These are phyloP conservation scores for Exserohilum turcica DNA, from an alignment of 2,329 filamentous ascomycete genomes.

Conservation along the genomic window DNA sequence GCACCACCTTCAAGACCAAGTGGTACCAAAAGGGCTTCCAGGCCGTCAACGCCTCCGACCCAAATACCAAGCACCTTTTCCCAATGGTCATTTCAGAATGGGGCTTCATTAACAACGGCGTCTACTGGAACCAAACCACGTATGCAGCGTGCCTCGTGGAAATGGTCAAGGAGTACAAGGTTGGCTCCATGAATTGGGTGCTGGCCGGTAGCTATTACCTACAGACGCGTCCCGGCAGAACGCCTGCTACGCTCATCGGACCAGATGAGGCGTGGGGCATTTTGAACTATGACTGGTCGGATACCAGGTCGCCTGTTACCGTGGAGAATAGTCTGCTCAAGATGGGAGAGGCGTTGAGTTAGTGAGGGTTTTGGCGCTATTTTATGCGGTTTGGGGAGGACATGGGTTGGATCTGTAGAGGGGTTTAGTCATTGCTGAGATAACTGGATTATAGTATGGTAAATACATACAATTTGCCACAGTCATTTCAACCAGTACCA, in stretches of 20 bases:
- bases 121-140: slow-evolving; percentile 42
- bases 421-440: too few relatives aligned
- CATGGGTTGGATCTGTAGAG: too few relatives aligned
- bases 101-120: slow-evolving; percentile 41
- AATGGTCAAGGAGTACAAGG: slow-evolving; percentile 40
- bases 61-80: slow-evolving; percentile 37
- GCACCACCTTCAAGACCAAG: slow-evolving; percentile 39
- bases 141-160: slow-evolving; percentile 40
- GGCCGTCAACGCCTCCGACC: slow-evolving; percentile 35
- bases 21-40: slow-evolving; percentile 44
- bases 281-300: slow-evolving; percentile 38
- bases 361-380: too few relatives aligned
- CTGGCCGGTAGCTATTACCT: slow-evolving; percentile 39
- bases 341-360: slow-evolving; percentile 35
- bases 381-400: too few relatives aligned
- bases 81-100: slow-evolving; percentile 43
- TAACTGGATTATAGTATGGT: too few relatives aligned
- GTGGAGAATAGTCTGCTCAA: slow-evolving; percentile 41
- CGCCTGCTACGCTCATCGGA: slow-evolving; percentile 34
- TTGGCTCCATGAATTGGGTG: slow-evolving; percentile 42
- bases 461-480: too few relatives aligned
- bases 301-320: slow-evolving; percentile 34
- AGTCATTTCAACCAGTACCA: too few relatives aligned
- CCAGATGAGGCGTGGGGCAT: slow-evolving; percentile 41
- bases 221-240: slow-evolving; percentile 47